phyloP scores from a whole-genome alignment of 2,329 filamentous ascomycete genomes.

The Pleomassaria siparia region DNA sequence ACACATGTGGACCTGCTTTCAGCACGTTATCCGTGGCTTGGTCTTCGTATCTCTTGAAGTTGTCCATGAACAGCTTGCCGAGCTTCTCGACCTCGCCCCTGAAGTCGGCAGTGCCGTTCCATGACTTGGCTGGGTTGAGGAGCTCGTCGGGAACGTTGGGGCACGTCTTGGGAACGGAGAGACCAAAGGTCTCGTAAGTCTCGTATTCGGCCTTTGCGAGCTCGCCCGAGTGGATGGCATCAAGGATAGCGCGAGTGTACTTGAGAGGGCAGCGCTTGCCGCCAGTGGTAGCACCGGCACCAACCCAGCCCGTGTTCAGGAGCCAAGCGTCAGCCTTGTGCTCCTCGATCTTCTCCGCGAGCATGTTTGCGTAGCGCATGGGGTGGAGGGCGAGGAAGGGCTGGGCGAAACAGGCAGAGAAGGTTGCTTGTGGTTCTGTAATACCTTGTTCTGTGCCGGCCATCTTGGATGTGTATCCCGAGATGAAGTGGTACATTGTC shows the following conservation, averaged over 20 bases:
- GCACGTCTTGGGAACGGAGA: conserved; percentile 91
- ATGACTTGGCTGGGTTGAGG: conserved; percentile 90
- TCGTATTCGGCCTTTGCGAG: conserved; percentile 93
- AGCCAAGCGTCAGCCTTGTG: conserved; percentile 98
- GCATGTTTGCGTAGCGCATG: conserved; percentile 98
- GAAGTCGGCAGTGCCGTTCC: conserved; percentile 85
- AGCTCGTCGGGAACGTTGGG: conserved; percentile 86
- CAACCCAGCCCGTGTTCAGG: conserved; percentile 97
- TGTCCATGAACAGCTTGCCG: conserved; percentile 85
- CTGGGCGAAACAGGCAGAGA: conserved; percentile 99
- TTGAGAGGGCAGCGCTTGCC: conserved; percentile 97
- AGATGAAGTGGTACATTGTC: conserved; percentile 99
- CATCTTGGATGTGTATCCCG: conserved; percentile 99
- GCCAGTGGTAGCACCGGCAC: conserved; percentile 84
- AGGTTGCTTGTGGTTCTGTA: conserved; percentile 95
- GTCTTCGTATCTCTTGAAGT: conserved; percentile 93
- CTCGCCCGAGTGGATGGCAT: conserved; percentile 96
- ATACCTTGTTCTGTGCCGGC: conserved; percentile 97
- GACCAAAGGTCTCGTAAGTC: conserved; percentile 94
- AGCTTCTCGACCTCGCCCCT: conserved; percentile 87
- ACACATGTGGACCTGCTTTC: conserved; percentile 49
- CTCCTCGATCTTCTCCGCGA: conserved; percentile 94
- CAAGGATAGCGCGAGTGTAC: conserved; percentile 97
- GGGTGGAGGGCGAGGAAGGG: conserved; percentile 98
- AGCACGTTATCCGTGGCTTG: conserved; percentile 61